Evolutionary conservation across 2,329 filamentous ascomycete species (phyloP), one percentile per base, ranked within the genome.

Genomic region (Ilyonectria sp.): DNA sequence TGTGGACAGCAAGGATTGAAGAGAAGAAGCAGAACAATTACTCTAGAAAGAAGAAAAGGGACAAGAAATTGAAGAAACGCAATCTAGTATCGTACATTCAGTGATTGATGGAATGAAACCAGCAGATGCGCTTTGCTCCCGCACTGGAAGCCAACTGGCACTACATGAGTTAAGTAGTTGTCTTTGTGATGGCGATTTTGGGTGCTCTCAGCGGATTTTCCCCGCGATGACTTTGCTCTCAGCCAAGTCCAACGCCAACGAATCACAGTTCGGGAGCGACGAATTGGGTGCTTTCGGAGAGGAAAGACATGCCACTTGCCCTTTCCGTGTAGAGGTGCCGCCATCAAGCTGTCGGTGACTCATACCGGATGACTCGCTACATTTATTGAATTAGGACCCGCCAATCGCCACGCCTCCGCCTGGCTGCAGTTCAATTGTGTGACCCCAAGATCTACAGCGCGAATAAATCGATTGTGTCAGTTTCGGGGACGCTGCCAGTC

Each of bases 341-440:
- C 63, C 59, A 50, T 54, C 11, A n/a, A 29, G 31, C 47, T 17
- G 47, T 4, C 8, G 35, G 71, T 75, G 73, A 75, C 73, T 75
- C 73, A 75, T 60, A 52, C 73, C 73, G 73, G 37, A 64, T 73
- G 71, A 74, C 68, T 72, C 71, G 60, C 56, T 21, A 31, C 29
- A 26, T 19, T n/a, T 31, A 35, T 35, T 35, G 21, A 47, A 47
- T 19, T 29, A 29, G 31, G 57, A 49, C 15, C 37, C 40, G 40
- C 15, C 40, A 43, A n/a, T n/a, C 15, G 15, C 15, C 17, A 8
- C n/a, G 15, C 15, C 40, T 7, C 33, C 46, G 57, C 31, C 31
- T 37, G 23, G 23, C 6, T 37, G 17, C 52, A 17, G 9, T 37
- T 31, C 15, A 21, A 40, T 21, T 49, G 35, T 29, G 46, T 7